A percentile compares a stretch with the other conserved stretches of the same genome.
Evolutionary conservation across 2,329 filamentous ascomycete genomes (phyloP).

Genomic region (Talaromyces amestolkiae): DNA sequence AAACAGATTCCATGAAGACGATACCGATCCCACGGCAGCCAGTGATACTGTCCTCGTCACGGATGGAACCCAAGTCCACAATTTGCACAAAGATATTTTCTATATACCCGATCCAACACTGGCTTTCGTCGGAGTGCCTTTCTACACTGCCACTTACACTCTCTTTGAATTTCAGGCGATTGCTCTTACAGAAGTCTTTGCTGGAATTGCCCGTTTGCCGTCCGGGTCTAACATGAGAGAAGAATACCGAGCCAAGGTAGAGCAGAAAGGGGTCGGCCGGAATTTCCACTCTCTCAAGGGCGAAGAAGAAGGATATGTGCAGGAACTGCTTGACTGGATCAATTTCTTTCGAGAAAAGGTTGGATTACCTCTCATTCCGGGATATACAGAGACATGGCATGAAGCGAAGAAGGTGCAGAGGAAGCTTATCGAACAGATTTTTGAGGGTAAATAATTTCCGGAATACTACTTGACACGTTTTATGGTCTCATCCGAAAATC

Average conservation of each 20-base stretch:
- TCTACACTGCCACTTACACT: constrained; percentile 65
- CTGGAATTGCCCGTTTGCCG: constrained; percentile 53
- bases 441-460: background rate
- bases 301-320: constrained; percentile 15
- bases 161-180: constrained; percentile 70
- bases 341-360: constrained; percentile 28
- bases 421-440: constrained; percentile 22
- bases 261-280: constrained; percentile 12
- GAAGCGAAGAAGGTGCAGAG: constrained; percentile 27
- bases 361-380: constrained; percentile 28
- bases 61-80: constrained; percentile 63
- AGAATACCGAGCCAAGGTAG: constrained; percentile 20
- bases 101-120: constrained; percentile 66
- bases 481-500: background rate
- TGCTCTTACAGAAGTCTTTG: constrained; percentile 56
- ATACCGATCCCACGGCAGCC: constrained; percentile 46
- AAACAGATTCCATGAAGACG: constrained; percentile 49
- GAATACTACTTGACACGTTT: background rate
- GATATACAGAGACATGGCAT: constrained; percentile 33
- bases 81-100: constrained; percentile 69
- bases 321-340: constrained; percentile 17
- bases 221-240: constrained; percentile 26
- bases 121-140: constrained; percentile 63
- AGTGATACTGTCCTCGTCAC: constrained; percentile 58
- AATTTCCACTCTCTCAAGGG: constrained; percentile 16